Evolutionary conservation across 2,329 filamentous ascomycete genomes (phyloP), one percentile per base, ranked within the genome.

Genomic region (Metarhizium guizhouense): DNA sequence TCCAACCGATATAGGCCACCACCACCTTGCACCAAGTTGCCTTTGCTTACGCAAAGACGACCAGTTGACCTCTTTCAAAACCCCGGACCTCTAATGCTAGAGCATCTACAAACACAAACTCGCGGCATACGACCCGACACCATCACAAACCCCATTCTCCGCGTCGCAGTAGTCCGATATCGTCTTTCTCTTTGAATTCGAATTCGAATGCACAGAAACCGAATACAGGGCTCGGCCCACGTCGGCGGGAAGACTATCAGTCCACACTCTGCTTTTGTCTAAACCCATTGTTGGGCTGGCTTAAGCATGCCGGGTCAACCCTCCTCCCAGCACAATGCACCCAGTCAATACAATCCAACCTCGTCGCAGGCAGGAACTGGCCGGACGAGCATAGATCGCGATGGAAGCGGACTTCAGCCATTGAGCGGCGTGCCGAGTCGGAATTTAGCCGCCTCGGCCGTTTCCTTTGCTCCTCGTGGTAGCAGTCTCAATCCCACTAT

Each of bases 401-500:
- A 81, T 69, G 76, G 73, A 57, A 66, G 62, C 32, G 70, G 68
- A 45, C 74, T 84, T 43, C 81, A 82, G 60, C 77, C 75, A 64
- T 62, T 72, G 58, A 78, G 76, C 69, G 74, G 74, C 60, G 67
- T 66, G 50, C 61, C 66, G 47, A 59, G 63, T 50, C 77, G 81
- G 58, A 79, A 76, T 59, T 63, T 79, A 16, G 76, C 80, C 32
- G 73, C 77, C 36, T 81, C 81, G 3, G 73, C 70, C 65, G 77
- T 83, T 63, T 85, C 83, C 55, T 87, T 84, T 68, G 83, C 79
- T 51, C 81, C 85, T 18, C 83, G 88, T 54, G 83, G 81, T 54
- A 79, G 84, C 60, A 90, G 87, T 51, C 79, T 91, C 65, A 86
- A 85, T 58, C 83, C 87, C 14, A 84, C 85, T 40, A 79, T 84